Percentiles rank a stretch among this genome's conserved stretches.
Conservation (phyloP, 108 stramenopile genomes). For the Bacterosira constricta region DNA sequence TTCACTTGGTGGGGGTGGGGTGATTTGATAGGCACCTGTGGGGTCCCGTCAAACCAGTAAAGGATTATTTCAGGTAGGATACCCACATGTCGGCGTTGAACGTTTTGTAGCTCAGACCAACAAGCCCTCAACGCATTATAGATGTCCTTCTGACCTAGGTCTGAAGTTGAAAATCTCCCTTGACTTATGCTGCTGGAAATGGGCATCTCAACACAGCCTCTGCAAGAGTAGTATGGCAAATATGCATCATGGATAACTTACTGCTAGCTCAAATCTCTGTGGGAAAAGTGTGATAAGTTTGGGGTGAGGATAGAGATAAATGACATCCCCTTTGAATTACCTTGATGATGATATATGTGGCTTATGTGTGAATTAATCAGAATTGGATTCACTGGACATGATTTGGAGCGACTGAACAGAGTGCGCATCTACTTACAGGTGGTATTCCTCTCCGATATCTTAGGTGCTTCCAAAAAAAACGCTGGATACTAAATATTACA, state of each 20-base stretch:
- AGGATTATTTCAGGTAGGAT: not conserved
- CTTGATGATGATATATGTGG: not conserved
- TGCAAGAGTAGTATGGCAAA: not conserved
- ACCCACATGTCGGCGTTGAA: not conserved
- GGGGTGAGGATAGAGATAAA: not conserved
- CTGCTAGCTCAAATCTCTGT: too few species aligned
- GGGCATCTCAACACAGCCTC: not conserved
- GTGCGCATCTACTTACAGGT: too few species aligned
- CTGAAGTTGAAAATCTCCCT: not conserved
- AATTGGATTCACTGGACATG: too few species aligned
- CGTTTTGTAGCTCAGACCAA: not conserved
- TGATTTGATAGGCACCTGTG: not conserved
- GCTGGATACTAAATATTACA: too few species aligned
- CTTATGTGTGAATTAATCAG: not conserved
- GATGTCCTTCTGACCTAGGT: not conserved
- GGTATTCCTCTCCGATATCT: too few species aligned
- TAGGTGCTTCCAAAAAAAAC: too few species aligned
- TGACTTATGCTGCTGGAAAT: not conserved
- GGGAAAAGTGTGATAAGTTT: not conserved
- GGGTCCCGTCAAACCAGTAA: not conserved
- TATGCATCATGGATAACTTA: not conserved
- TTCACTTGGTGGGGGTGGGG: too few species aligned
- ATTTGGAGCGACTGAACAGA: too few species aligned
- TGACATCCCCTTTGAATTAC: not conserved
- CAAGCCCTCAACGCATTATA: not conserved